phyloP scores from a whole-genome alignment of 257 asterid species.

The Ajuga chamaepitys region DNA sequence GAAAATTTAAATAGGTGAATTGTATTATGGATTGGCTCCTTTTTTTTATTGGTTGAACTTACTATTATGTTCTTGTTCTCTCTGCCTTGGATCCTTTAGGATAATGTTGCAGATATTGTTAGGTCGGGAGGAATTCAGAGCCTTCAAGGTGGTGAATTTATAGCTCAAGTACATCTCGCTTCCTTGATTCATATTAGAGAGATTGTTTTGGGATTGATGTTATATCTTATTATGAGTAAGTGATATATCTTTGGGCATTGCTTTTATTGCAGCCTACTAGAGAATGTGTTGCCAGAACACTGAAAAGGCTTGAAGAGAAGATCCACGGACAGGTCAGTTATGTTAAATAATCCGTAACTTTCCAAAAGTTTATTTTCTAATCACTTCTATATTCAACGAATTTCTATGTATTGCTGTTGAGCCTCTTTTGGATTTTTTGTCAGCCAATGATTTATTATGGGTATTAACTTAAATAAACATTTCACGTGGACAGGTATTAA shows the following conservation, averaged over 20 bases:
- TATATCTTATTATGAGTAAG: neutral
- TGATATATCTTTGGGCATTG: neutral
- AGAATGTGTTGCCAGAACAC: slow-evolving; percentile 98
- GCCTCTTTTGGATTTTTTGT: neutral
- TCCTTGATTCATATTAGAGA: neutral
- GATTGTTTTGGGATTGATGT: neutral
- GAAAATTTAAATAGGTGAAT: neutral
- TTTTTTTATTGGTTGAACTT: neutral
- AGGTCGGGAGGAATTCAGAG: slow-evolving; percentile 93
- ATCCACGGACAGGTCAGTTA: slow-evolving; percentile 89
- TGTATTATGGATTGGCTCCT: neutral
- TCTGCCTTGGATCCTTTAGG: slow-evolving; percentile 36
- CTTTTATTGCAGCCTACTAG: slow-evolving; percentile 81
- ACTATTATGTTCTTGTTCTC: neutral
- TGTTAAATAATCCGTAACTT: neutral
- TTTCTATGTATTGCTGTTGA: neutral
- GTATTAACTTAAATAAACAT: neutral
- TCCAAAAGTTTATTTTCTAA: neutral
- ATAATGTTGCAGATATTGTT: slow-evolving; percentile 87
- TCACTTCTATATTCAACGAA: neutral
- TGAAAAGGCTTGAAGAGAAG: slow-evolving; percentile 95
- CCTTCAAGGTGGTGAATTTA: slow-evolving; percentile 96
- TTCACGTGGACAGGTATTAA: slow-evolving; percentile 41
- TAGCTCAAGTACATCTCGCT: slow-evolving; percentile 59
- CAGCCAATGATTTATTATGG: neutral